These are phyloP conservation scores for Solanum chacoense DNA, from an alignment of 305 asterid genomes.

Conservation along the genomic window DNA sequence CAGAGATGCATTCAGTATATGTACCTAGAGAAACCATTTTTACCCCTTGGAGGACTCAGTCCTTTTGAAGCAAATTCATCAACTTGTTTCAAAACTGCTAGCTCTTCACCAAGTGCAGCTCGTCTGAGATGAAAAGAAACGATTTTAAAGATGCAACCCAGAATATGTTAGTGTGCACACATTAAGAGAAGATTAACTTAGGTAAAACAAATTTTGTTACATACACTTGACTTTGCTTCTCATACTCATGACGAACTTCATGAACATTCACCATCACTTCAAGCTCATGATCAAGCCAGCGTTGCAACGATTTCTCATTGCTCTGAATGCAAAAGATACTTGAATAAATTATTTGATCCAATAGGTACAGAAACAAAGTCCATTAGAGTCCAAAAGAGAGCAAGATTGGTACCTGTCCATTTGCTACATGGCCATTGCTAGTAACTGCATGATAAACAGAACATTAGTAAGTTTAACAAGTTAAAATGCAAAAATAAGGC, in stretches of 20 bases:
- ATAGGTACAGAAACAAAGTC: conserved; percentile 2
- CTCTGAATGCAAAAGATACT: conserved; percentile 31
- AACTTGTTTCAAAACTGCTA: conserved; percentile 81
- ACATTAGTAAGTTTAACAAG: not conserved
- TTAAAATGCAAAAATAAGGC: not conserved
- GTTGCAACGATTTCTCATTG: conserved; percentile 80
- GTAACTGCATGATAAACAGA: conserved; percentile 37
- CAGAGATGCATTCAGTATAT: not conserved
- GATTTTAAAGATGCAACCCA: conserved; percentile 1
- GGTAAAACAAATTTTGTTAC: conserved; percentile 13
- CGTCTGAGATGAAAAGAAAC: conserved; percentile 45
- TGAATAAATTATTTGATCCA: conserved; percentile 6
- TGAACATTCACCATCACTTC: conserved; percentile 98
- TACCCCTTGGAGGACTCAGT: conserved; percentile 79
- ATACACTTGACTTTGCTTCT: conserved; percentile 99
- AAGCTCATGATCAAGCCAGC: conserved; percentile 98
- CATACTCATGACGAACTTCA: conserved; percentile 97
- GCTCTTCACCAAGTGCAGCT: conserved; percentile 95
- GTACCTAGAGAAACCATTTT: conserved; percentile 79
- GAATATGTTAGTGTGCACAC: not conserved
- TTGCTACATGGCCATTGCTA: conserved; percentile 56
- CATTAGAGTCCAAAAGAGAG: conserved; percentile 1
- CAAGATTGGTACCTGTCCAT: conserved; percentile 53
- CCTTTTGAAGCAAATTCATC: conserved; percentile 88
- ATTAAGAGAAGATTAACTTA: not conserved